Evolutionary conservation across 1,284 basidiomycete genomes (phyloP), one percentile per base, ranked within the genome.

Genomic region (Pseudozyma flocculosa): DNA sequence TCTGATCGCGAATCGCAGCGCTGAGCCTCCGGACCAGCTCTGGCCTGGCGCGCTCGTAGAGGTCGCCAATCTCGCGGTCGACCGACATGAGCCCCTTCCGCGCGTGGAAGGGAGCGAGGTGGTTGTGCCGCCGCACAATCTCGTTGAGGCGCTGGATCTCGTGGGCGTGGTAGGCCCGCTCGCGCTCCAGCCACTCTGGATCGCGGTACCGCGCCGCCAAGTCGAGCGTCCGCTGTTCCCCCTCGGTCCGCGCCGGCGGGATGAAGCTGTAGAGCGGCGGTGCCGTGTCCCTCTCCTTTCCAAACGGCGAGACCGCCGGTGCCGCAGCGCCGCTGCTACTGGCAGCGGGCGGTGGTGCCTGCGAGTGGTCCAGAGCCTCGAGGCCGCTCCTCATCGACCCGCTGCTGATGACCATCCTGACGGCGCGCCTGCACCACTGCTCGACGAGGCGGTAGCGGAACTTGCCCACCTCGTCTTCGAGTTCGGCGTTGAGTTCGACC

Each of bases 401-500:
- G 15, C 34, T 21, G 34, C 23, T 46, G 21, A 32, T 83, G 50
- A 90, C 79, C 63, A 82, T 81, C 43, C 88, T 81, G 54, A 86
- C 79, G 29, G 85, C 84, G 23, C 86, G 83, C 14, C 88, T 82
- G 7, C 84, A 82, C 87, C 87, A 91, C 0, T 58, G 83, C 78
- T 50, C 81, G 80, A 41, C 59, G 2, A 92, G 79, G 4, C 86
- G 81, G 21, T 82, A 79, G 2, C 89, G 84, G 78, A 92, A 92
- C 0, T 83, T 79, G 2, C 66, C 70, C 4, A 87, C 75, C 0
- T 87, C 83, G 1, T 78, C 75, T 48, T 88, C 85, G 30, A 88
- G 78, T 53, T 85, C 83, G 81, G 59, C 81, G 78, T 92, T 91
- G 30, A 92, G 72, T 78, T 93, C 90, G 3, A 94, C 87, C 90